These are phyloP conservation scores for Lactifluus piperatus DNA, from an alignment of 768 basidiomycete species.

Conservation along the genomic window DNA sequence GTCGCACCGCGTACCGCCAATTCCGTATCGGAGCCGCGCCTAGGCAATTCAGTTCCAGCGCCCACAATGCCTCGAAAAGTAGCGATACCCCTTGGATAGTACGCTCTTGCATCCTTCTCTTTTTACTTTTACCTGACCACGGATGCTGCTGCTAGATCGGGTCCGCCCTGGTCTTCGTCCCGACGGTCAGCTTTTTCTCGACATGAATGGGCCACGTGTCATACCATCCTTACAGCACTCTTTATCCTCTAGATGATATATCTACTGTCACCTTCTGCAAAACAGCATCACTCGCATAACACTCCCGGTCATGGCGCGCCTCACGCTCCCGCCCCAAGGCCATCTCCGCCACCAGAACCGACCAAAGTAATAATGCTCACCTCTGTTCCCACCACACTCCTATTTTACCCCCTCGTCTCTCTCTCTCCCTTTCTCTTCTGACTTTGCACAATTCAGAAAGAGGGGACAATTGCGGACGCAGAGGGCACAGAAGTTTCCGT, in stretches of 20 bases:
- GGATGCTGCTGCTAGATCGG: conserved; percentile 4
- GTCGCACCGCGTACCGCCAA: conserved; percentile 1
- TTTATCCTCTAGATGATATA: conserved; percentile 7
- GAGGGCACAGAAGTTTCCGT: conserved; percentile 24
- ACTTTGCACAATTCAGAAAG: background rate
- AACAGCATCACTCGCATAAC: conserved; percentile 35
- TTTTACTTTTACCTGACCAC: background rate
- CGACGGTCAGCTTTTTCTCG: conserved; percentile 12
- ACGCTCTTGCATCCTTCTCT: background rate
- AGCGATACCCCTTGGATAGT: conserved; percentile 18
- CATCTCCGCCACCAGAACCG: conserved; percentile 12
- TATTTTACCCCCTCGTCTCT: background rate
- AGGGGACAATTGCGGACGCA: conserved; percentile 20
- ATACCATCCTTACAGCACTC: conserved; percentile 27
- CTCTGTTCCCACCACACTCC: background rate
- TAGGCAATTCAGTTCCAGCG: conserved; percentile 10
- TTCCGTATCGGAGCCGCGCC: background rate
- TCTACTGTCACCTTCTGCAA: conserved; percentile 18
- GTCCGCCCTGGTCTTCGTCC: conserved; percentile 17
- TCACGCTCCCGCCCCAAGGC: conserved; percentile 40
- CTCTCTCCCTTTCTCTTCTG: too few relatives aligned
- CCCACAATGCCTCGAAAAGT: conserved; percentile 4
- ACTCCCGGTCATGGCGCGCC: conserved; percentile 48
- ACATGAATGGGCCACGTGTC: conserved; percentile 5
- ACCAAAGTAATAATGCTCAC: conserved; percentile 1